Evolutionary conservation across 345 rosid genomes (phyloP).

Genomic region (Citropsis articulata): DNA sequence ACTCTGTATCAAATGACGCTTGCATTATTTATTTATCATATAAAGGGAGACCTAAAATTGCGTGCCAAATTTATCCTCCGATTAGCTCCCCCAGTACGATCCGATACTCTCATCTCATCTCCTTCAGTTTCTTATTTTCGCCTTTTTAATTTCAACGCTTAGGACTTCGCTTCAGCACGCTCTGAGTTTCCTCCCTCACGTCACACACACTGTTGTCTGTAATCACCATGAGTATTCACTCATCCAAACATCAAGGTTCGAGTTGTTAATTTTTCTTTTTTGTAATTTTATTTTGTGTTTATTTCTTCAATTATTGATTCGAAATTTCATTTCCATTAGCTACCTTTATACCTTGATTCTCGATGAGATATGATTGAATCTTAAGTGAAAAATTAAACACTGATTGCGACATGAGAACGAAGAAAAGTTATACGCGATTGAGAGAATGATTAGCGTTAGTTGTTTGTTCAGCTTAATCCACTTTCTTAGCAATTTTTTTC

Average conservation of each 20-base stretch:
- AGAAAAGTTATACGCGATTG: no score
- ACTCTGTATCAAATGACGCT: no score
- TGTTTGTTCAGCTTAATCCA: neutral
- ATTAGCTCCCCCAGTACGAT: neutral
- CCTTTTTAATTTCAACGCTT: no score
- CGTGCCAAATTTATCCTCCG: neutral
- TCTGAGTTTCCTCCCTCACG: neutral
- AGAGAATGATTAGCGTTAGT: neutral
- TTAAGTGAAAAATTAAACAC: neutral
- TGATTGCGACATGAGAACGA: no score
- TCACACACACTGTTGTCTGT: neutral
- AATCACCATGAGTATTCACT: neutral
- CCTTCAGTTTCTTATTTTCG: neutral
- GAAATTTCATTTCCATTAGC: neutral
- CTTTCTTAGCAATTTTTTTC: neutral
- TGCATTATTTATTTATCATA: no score
- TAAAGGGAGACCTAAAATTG: neutral
- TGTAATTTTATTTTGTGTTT: no score
- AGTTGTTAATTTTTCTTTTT: neutral
- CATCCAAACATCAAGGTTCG: slow-evolving; percentile 3
- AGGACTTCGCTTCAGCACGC: neutral
- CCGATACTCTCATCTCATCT: neutral
- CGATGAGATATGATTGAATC: neutral
- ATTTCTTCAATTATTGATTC: neutral
- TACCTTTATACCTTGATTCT: neutral